Evolutionary conservation across 768 basidiomycete genomes (phyloP).

Genomic region (Porpolomopsis calyptriformis): DNA sequence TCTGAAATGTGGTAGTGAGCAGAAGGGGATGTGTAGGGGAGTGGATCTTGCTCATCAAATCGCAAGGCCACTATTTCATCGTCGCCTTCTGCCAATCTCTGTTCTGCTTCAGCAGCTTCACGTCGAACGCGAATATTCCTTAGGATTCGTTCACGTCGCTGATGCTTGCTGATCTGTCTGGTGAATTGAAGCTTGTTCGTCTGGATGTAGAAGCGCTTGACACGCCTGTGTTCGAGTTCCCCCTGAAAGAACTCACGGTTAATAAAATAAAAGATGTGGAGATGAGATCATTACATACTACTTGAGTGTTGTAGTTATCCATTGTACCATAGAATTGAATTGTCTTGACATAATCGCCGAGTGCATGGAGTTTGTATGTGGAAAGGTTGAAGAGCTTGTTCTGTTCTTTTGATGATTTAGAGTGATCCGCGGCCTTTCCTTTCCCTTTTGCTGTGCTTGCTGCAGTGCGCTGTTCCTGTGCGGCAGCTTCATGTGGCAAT

Average conservation of each 20-base stretch:
- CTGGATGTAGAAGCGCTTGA: slow-evolving; percentile 23
- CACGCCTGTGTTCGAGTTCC: slow-evolving; percentile 24
- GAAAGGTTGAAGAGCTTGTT: slow-evolving; percentile 13
- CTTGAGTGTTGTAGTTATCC: slow-evolving; percentile 23
- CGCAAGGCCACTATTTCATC: not conserved
- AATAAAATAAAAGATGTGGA: slow-evolving; percentile 14
- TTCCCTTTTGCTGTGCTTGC: not conserved
- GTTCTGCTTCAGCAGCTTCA: slow-evolving; percentile 10
- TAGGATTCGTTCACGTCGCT: slow-evolving; percentile 9
- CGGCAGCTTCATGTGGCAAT: slow-evolving; percentile 3
- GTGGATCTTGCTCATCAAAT: not conserved
- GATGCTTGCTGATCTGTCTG: slow-evolving; percentile 20
- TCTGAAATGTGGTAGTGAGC: slow-evolving; percentile 16
- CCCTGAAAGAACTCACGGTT: slow-evolving; percentile 18
- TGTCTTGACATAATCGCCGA: slow-evolving; percentile 18
- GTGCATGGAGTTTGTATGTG: slow-evolving; percentile 22
- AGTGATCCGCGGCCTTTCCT: not conserved
- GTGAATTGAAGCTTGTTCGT: slow-evolving; percentile 27
- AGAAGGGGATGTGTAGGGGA: not conserved
- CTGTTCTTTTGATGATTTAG: not conserved
- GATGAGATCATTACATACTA: slow-evolving; percentile 13
- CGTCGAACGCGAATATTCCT: slow-evolving; percentile 6
- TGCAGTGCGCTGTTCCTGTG: not conserved
- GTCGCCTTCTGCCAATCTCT: not conserved
- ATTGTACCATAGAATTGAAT: slow-evolving; percentile 19